These are phyloP conservation scores for Nevesoporus exiguus DNA, from an alignment of 768 basidiomycete genomes.

Conservation along the genomic window DNA sequence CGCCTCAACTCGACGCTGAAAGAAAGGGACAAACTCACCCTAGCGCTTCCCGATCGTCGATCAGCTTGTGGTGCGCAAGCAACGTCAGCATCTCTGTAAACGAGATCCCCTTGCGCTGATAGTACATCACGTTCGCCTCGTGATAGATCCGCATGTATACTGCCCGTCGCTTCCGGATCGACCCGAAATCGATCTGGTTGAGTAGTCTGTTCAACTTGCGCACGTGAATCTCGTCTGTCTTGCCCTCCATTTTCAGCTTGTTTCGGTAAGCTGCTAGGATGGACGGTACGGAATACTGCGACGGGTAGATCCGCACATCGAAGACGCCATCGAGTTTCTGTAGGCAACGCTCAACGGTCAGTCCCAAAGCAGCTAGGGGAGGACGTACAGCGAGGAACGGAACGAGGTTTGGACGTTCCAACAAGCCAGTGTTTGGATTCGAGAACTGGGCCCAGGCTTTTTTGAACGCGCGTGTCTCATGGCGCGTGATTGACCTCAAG, in stretches of 20 bases:
- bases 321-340: conserved; percentile 85
- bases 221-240: conserved; percentile 58
- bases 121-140: conserved; percentile 75
- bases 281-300: conserved; percentile 57
- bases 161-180: conserved; percentile 62
- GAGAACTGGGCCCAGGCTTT: conserved; percentile 89
- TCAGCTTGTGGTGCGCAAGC: conserved; percentile 87
- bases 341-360: background rate
- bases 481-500: conserved; percentile 70
- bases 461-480: conserved; percentile 94
- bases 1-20: background rate
- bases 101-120: conserved; percentile 76
- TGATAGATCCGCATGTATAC: conserved; percentile 79
- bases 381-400: conserved; percentile 76
- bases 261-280: conserved; percentile 53
- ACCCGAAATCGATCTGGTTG: conserved; percentile 58
- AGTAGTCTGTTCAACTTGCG: conserved; percentile 57
- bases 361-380: background rate
- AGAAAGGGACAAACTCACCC: conserved; percentile 43
- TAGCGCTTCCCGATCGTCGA: conserved; percentile 84
- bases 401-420: conserved; percentile 67
- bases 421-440: conserved; percentile 70
- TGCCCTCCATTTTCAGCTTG: conserved; percentile 30
- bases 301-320: conserved; percentile 82
- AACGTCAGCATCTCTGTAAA: conserved; percentile 88